Base-by-base conservation (phyloP, 1,284 basidiomycete genomes). In the Psilocybe mexicana region DNA sequence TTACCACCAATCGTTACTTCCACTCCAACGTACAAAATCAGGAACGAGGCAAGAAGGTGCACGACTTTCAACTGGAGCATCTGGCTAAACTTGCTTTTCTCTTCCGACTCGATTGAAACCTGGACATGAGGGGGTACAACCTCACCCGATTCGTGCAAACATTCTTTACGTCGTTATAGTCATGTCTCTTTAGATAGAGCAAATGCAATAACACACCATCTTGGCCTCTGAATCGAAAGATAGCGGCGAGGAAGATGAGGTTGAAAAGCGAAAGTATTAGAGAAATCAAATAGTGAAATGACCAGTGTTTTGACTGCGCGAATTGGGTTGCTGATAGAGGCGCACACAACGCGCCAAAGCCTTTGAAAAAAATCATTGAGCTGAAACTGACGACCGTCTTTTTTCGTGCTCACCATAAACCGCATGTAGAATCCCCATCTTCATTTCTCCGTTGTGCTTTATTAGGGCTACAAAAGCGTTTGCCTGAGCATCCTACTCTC, bases 281-380 rank as follows among this genome's bases (percentile, higher is more conserved):
- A 0, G 86, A 87, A 5, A 80, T 77, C 10, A 88, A 70, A 65
- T 84, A 92, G 67, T 88, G 82, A 65, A 81, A 82, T 6, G 83
- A 85, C 77, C 82, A 83, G 49, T 71, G 70, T 6, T 65, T 63
- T 61, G 76, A 63, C 54, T 82, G 76, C 14, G 85, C 75, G 62
- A 90, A 90, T 53, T 87, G 82, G 0, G 89, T 92, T 0, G 88
- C 78, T 0, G 85, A 81, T 2, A 92, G 76, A 0, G 89, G 90
- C 0, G 86, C 74, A 14, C 77, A 71, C 26, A 90, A 81, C 0
- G 90, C 89, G 0, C 88, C 88, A 4, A 83, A 66, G 43, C 87
- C 84, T 85, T 18, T 18, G 18, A 18, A 18, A 18, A 18, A 24
- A 6, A 5, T 44, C 23, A 11, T 26, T 14, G 43, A 23, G 43